Evolutionary conservation across 164 flowering plant genomes (phyloP).

Genomic region (Magnolia kwangsiensis): DNA sequence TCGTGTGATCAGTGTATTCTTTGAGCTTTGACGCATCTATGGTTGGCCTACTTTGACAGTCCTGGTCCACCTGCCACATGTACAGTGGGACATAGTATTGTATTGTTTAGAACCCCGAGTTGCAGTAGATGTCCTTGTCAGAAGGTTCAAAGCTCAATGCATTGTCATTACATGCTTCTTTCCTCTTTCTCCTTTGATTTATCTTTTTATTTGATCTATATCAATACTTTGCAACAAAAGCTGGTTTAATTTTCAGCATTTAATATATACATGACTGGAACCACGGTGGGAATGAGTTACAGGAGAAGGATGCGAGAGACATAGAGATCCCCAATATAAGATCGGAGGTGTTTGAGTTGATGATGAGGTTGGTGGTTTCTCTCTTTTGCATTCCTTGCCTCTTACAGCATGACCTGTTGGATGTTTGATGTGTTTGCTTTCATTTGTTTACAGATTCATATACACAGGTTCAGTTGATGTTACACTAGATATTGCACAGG

Average conservation of each 20-base stretch:
- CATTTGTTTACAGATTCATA: constrained; percentile 45
- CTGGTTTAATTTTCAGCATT: not conserved
- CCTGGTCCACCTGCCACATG: too few species aligned
- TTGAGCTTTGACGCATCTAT: too few species aligned
- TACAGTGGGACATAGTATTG: too few species aligned
- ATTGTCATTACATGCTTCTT: not conserved
- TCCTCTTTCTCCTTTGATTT: not conserved
- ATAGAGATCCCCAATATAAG: constrained; percentile 94
- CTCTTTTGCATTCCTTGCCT: not conserved
- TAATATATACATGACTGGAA: not conserved
- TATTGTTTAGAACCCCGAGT: too few species aligned
- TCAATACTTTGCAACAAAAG: not conserved
- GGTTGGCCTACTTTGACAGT: too few species aligned
- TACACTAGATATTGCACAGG: constrained; percentile 57
- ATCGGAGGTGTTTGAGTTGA: constrained; percentile 72
- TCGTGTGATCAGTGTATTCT: too few species aligned
- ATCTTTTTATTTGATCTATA: not conserved
- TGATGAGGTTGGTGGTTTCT: constrained; percentile 54
- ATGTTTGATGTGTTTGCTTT: constrained; percentile 1
- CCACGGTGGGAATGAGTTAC: constrained; percentile 17
- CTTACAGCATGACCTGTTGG: not conserved
- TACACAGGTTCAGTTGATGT: constrained; percentile 68
- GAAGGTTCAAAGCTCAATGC: not conserved
- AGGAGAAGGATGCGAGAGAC: constrained; percentile 97
- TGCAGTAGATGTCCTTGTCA: too few species aligned